Evolutionary conservation across 148 eudicot genomes (phyloP).

Genomic region (Silene conica): DNA sequence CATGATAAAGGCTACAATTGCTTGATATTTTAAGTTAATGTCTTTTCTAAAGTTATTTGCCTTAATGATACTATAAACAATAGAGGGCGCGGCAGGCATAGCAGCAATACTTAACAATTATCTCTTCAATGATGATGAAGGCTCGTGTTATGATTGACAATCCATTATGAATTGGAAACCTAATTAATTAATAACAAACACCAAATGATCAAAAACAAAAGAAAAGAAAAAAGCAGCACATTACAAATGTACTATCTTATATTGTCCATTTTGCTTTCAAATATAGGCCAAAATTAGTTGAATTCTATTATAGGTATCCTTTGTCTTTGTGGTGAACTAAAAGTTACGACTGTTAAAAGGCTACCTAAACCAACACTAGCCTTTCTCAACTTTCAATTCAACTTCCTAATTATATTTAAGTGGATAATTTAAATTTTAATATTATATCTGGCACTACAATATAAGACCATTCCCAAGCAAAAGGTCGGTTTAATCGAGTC

Average conservation of each 20-base stretch:
- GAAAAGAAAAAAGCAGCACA: constrained; percentile 7
- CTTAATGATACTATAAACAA: constrained; percentile 15
- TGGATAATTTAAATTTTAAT: no score
- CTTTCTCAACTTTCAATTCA: constrained; percentile 23
- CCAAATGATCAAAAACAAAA: neutral
- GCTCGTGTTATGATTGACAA: constrained; percentile 23
- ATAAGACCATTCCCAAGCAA: no score
- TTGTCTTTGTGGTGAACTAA: constrained; percentile 21
- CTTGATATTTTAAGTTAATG: constrained; percentile 20
- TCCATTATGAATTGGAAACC: constrained; percentile 19
- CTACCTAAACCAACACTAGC: constrained; percentile 29
- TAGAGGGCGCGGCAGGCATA: constrained; percentile 13
- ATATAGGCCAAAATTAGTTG: constrained; percentile 19
- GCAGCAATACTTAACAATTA: constrained; percentile 21
- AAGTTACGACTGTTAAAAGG: constrained; percentile 29
- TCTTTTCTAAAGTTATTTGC: neutral
- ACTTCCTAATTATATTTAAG: constrained; percentile 18
- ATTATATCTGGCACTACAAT: no score
- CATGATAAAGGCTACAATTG: constrained; percentile 23
- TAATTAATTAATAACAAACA: constrained; percentile 3
- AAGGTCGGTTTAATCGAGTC: no score
- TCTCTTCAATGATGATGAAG: neutral
- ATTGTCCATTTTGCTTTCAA: constrained; percentile 10
- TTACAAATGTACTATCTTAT: constrained; percentile 18
- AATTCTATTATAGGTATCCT: constrained; percentile 7